phyloP scores from a whole-genome alignment of 495 filamentous ascomycete genomes.

The Tuber microsphaerosporum region DNA sequence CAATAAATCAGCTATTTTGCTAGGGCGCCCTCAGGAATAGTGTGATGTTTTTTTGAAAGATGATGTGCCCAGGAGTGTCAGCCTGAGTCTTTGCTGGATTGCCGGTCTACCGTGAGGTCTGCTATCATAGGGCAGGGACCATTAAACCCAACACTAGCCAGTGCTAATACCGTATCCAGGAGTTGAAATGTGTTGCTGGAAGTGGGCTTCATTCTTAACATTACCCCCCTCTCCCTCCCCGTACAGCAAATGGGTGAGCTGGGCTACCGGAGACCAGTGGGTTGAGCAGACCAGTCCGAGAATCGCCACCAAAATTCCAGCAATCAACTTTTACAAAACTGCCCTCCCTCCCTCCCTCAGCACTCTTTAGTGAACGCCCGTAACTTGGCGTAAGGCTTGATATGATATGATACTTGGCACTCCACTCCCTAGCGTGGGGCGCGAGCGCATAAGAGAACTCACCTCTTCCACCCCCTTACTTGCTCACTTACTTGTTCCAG shows the following conservation, averaged over 20 bases:
- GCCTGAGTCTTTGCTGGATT: neutral
- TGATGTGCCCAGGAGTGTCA: neutral
- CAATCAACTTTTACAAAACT: neutral
- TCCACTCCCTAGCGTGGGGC: neutral
- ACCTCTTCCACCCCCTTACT: neutral
- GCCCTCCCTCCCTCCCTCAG: too few relatives aligned
- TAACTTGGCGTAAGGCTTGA: neutral
- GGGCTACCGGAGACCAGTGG: neutral
- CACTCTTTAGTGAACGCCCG: neutral
- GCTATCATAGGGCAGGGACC: neutral
- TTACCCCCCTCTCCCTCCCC: neutral
- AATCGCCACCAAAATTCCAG: neutral
- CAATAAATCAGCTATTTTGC: neutral
- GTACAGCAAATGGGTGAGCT: neutral
- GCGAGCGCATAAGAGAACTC: neutral
- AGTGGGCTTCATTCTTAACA: neutral
- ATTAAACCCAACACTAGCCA: neutral
- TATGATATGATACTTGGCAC: neutral
- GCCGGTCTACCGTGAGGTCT: neutral
- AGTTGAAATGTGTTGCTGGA: neutral
- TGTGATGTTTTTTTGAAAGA: neutral
- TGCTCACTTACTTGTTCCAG: too few relatives aligned
- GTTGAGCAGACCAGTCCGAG: neutral
- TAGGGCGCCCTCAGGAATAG: neutral
- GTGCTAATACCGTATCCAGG: neutral